Percentiles rank a stretch among this genome's conserved stretches.
These are phyloP conservation scores for Poterioochromonas sp. DNA, from an alignment of 352 stramenopile genomes.

Conservation along the genomic window DNA sequence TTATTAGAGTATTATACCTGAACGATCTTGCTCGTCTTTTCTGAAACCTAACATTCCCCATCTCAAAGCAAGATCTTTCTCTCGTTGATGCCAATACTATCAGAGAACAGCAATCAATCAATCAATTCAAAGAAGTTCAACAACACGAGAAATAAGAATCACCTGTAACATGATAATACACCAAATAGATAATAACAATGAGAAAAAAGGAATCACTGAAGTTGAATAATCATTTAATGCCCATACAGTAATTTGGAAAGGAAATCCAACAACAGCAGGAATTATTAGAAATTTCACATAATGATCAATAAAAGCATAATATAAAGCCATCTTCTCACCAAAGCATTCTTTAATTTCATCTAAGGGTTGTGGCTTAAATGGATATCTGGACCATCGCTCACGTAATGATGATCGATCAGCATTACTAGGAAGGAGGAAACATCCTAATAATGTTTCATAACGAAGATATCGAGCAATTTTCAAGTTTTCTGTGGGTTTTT, in stretches of 20 bases:
- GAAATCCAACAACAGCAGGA: conserved; percentile 56
- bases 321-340: conserved; percentile 64
- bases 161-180: conserved; percentile 59
- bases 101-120: too few species aligned
- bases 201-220: conserved; percentile 33
- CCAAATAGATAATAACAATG: conserved; percentile 42
- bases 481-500: not conserved
- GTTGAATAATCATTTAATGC: not conserved
- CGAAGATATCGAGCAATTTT: not conserved
- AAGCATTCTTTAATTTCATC: conserved; percentile 39
- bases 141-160: too few species aligned
- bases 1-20: too few species aligned
- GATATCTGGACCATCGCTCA: not conserved
- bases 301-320: conserved; percentile 74
- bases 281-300: conserved; percentile 69
- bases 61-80: conserved; percentile 59
- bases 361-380: conserved; percentile 35
- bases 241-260: conserved; percentile 59
- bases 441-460: not conserved
- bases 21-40: conserved; percentile 35
- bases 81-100: conserved; percentile 72
- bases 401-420: not conserved
- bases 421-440: not conserved
- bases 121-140: too few species aligned
- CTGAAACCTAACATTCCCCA: conserved; percentile 59